Conservation (phyloP, 2,329 filamentous ascomycete genomes). For the Sphaerulina musiva region DNA sequence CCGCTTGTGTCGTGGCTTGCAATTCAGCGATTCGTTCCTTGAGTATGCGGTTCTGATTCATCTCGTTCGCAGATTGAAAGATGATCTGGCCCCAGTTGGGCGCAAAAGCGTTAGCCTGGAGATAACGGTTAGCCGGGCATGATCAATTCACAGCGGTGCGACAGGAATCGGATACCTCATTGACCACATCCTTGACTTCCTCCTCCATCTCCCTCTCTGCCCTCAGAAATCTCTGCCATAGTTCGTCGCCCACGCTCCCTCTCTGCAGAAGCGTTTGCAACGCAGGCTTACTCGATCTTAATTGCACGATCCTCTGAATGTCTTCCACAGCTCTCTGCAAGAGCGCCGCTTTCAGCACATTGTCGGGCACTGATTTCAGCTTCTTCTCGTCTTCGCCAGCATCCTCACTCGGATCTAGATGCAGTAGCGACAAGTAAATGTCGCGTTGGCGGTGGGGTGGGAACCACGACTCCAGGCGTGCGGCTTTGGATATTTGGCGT, state of each 20-base stretch:
- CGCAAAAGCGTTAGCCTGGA: slow-evolving; percentile 79
- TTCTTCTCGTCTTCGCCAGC: slow-evolving; percentile 59
- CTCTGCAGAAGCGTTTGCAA: slow-evolving; percentile 75
- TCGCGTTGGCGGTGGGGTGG: slow-evolving; percentile 83
- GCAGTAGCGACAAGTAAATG: slow-evolving; percentile 85
- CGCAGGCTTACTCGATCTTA: slow-evolving; percentile 82
- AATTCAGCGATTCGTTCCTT: slow-evolving; percentile 70
- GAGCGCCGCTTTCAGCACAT: slow-evolving; percentile 78
- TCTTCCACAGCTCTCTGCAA: slow-evolving; percentile 86
- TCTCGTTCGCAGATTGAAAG: slow-evolving; percentile 96
- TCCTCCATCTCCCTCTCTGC: slow-evolving; percentile 98
- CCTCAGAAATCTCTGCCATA: slow-evolving; percentile 85
- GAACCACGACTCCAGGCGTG: slow-evolving; percentile 91
- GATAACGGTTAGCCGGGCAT: slow-evolving; percentile 4
- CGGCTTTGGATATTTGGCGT: slow-evolving; percentile 72
- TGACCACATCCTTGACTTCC: slow-evolving; percentile 87
- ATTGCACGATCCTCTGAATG: slow-evolving; percentile 82
- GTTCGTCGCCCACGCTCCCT: slow-evolving; percentile 89
- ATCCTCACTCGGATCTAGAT: slow-evolving; percentile 55
- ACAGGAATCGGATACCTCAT: slow-evolving; percentile 58
- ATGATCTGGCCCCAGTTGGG: slow-evolving; percentile 89
- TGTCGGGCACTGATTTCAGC: slow-evolving; percentile 64
- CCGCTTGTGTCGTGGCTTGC: slow-evolving; percentile 60
- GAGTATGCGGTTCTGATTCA: slow-evolving; percentile 74
- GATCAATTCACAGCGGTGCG: neutral